Evolutionary conservation across 164 flowering plant genomes (phyloP), one percentile per base, ranked within the genome.

Genomic region (Annona squamosa): DNA sequence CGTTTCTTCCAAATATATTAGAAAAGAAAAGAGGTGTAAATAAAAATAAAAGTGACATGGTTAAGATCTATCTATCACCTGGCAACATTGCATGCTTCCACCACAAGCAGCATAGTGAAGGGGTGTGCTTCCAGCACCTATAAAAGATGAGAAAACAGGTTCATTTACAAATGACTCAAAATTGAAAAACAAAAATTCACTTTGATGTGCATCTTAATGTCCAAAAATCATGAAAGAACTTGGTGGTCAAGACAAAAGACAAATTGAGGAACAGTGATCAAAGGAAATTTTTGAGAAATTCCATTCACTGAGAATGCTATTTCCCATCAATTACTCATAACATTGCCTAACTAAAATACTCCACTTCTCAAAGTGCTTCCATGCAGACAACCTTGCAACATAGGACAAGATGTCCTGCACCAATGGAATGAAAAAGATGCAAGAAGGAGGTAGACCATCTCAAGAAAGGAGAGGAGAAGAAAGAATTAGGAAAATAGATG

Each of bases 91-190:
- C 45, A 81, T 84, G 87, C 84, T 94, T 73, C 98, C 98, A 75
- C 97, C 97, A 79, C 95, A 92, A 42, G 97, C 98, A 68, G 98
- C 98, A 80, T 94, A 94, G 80, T 94, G 98, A 64, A 94, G 97
- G 7, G 98, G 84, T 42, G 95, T 90, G 86, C 98, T 94, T 73
- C 97, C 97, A 26, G 97, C 89, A 79, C 98, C 97, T 94, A 90
- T 73, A 77, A 74, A 47, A 63, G 9, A 52, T 9, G 17, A n/a
- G n/a, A 62, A 41, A 37, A 48, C 26, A 16, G 61, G 57, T n/a
- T 57, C 46, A 44, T 43, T 67, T 42, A 67, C 10, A 67, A 44
- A 46, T 44, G 16, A 66, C 16, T 13, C 16, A n/a, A 5, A 66
- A 2, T 65, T 66, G 68, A 66, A 46, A 66, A 66, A 43, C 43